Conservation (phyloP, 2,329 filamentous ascomycete species). For the Beauveria scarabaeidicola region DNA sequence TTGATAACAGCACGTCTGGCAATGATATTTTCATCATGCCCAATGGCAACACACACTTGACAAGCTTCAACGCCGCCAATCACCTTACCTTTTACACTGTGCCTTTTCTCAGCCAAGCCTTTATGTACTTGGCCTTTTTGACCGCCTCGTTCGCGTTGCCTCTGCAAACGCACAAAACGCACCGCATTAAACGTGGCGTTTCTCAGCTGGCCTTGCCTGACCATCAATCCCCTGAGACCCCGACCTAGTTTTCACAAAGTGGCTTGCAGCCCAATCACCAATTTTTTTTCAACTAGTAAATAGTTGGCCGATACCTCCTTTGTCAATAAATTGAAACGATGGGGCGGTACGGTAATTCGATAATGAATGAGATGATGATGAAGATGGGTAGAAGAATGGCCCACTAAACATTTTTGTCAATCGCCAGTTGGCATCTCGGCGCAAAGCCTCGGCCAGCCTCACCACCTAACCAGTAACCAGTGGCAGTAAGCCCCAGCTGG, state of each 20-base stretch:
- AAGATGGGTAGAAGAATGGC: no score
- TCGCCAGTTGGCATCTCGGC: background rate
- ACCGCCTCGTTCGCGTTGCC: background rate
- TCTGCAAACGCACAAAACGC: background rate
- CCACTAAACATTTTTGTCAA: no score
- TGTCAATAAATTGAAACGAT: no score
- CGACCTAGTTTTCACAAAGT: background rate
- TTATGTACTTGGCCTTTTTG: background rate
- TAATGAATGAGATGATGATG: no score
- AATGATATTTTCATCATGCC: background rate
- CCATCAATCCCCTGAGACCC: background rate
- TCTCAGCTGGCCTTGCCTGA: slow-evolving; percentile 6
- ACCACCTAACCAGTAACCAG: no score
- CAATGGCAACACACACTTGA: background rate
- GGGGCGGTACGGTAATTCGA: no score
- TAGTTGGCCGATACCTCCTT: no score
- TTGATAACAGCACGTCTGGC: no score
- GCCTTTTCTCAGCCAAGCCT: no score
- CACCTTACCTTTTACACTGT: no score
- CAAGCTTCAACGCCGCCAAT: background rate
- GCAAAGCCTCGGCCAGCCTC: slow-evolving; percentile 4
- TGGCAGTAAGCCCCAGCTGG: slow-evolving; percentile 3
- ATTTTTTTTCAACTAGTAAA: no score
- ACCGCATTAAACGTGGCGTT: background rate
- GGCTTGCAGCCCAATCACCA: background rate